A percentile compares a stretch with the other conserved stretches of the same genome.
Evolutionary conservation across 1,284 basidiomycete species (phyloP).

Genomic region (Lentinula novae-zelandiae): DNA sequence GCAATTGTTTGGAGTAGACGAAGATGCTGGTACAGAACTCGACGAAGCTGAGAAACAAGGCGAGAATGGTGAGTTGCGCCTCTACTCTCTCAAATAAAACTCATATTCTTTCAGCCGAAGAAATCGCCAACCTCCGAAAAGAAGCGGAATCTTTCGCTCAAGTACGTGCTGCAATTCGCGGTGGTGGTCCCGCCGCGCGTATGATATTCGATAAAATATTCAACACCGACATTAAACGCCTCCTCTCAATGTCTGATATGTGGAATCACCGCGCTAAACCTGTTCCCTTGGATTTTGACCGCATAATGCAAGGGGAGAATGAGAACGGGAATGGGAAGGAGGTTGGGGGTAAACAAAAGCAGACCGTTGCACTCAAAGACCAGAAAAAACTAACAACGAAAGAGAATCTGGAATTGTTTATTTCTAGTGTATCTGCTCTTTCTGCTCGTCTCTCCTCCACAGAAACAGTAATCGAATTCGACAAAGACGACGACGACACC

Average conservation of each 20-base stretch:
- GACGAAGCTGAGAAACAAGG: slow-evolving; percentile 86
- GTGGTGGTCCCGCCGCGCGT: slow-evolving; percentile 61
- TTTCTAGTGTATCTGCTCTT: slow-evolving; percentile 78
- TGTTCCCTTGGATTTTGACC: slow-evolving; percentile 77
- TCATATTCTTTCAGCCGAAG: slow-evolving; percentile 56
- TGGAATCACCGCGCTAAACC: slow-evolving; percentile 90
- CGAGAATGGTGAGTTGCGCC: slow-evolving; percentile 63
- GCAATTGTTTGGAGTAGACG: slow-evolving; percentile 93
- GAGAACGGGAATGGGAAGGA: background rate
- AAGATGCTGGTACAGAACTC: slow-evolving; percentile 73
- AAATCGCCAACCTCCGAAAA: slow-evolving; percentile 86
- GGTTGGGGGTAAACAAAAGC: no score
- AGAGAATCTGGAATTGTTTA: slow-evolving; percentile 81
- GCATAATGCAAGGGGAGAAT: slow-evolving; percentile 47
- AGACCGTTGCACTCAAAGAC: slow-evolving; percentile 61
- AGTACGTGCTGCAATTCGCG: slow-evolving; percentile 66
- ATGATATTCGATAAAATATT: slow-evolving; percentile 90
- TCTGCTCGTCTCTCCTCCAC: slow-evolving; percentile 68
- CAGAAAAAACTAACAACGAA: slow-evolving; percentile 72
- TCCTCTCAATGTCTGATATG: slow-evolving; percentile 97
- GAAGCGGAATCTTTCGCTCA: slow-evolving; percentile 87
- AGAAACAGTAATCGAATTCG: slow-evolving; percentile 74
- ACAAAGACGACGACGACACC: slow-evolving; percentile 98
- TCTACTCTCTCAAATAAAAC: no score
- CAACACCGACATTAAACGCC: slow-evolving; percentile 81